Evolutionary conservation across 768 basidiomycete species (phyloP).

Genomic region (Naganishia vaughanmartiniae): DNA sequence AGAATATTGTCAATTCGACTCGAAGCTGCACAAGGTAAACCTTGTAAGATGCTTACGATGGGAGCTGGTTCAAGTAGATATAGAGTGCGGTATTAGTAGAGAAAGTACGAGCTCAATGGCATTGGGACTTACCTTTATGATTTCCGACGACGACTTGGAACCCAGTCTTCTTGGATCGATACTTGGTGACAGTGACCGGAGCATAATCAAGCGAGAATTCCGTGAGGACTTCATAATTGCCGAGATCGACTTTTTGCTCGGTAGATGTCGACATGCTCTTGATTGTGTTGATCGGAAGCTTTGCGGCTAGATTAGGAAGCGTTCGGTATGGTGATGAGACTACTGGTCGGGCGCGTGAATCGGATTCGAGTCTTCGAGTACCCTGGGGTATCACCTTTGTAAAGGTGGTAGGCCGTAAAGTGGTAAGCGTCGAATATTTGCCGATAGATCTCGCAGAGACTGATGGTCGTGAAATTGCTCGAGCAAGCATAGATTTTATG

Average conservation of each 20-base stretch:
- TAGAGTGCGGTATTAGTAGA: neutral
- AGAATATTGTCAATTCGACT: neutral
- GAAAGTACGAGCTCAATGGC: no score
- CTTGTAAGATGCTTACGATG: constrained; percentile 35
- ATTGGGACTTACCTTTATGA: constrained; percentile 58
- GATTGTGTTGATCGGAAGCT: neutral
- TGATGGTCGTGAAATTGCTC: constrained; percentile 5
- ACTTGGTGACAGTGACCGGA: constrained; percentile 79
- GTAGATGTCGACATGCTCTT: constrained; percentile 16
- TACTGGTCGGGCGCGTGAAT: neutral
- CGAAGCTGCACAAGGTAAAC: neutral
- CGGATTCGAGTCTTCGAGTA: neutral
- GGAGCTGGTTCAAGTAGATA: neutral
- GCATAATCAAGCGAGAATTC: constrained; percentile 72
- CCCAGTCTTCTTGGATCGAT: constrained; percentile 83
- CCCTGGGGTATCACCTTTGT: neutral
- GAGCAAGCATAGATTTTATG: constrained; percentile 21
- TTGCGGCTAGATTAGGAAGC: neutral
- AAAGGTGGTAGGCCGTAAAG: neutral
- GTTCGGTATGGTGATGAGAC: neutral
- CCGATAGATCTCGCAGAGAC: constrained; percentile 15
- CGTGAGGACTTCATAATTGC: constrained; percentile 80
- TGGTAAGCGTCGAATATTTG: neutral
- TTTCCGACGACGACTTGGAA: constrained; percentile 84
- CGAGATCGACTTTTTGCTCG: constrained; percentile 53